Evolutionary conservation across 148 eudicot species (phyloP), one percentile per base, ranked within the genome.

Genomic region (Camellia sinensis): DNA sequence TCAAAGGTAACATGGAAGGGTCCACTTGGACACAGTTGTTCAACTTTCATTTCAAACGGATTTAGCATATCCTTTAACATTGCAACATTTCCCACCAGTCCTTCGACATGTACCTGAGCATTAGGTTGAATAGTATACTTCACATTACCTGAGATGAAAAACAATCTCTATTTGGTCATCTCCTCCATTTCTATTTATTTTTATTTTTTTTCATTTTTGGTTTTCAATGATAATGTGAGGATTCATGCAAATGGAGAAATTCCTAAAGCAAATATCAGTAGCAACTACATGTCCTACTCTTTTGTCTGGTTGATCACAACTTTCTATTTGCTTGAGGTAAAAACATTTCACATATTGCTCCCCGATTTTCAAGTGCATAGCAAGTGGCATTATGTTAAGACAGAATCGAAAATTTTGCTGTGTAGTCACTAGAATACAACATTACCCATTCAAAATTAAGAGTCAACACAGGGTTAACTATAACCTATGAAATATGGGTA

Each of bases 1-100:
- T 82, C 87, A 83, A 93, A 93, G 59, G 89, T 85, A 21, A 91
- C 73, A 18, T 86, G 76, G 81, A 93, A 93, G 15, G 89, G 92
- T 61, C 94, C 95, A 2, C 89, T 87, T 60, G 92, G 89, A 78
- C 83, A 81, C 62, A 88, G 80, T 43, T 89, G 92, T 79, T 82
- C 83, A 64, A 89, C 48, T 50, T 48, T 86, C 87, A 87, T 78
- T 56, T 83, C 83, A 48, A 75, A 90, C 19, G n/a, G 80, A 40
- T 63, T 37, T 6, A 81, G 29, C 29, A 22, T 79, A 29, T 79
- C 71, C 67, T 78, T 86, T n/a, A 85, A 78, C 29, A 87, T 19
- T 68, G 80, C 83, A 7, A 84, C 82, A 2, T 79, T 87, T 48
- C 69, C 66, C 44, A 90, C 68, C 50, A 81, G 75, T 67, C 91